These are phyloP conservation scores for Oryza longistaminata DNA, from an alignment of 176 grass and related monocot species.

Conservation along the genomic window DNA sequence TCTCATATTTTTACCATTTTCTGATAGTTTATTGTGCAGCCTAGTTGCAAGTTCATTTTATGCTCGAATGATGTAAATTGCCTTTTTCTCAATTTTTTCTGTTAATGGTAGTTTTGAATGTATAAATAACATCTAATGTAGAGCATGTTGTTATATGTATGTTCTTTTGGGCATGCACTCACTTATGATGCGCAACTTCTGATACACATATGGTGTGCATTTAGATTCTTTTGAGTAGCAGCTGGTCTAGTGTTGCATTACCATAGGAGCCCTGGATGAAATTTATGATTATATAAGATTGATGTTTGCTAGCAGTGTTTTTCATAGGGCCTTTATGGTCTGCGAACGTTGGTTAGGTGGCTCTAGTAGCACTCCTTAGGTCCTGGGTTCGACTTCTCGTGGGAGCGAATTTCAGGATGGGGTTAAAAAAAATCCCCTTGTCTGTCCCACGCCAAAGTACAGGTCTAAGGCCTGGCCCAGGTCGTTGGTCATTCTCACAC, in stretches of 20 bases:
- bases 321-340: background rate
- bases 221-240: background rate
- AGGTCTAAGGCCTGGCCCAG: too few species aligned
- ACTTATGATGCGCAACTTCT: background rate
- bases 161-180: background rate
- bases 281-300: background rate
- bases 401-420: too few species aligned
- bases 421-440: too few species aligned
- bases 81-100: background rate
- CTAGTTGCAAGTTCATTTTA: background rate
- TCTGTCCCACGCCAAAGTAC: too few species aligned
- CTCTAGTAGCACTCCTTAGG: too few species aligned
- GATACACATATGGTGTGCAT: background rate
- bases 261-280: background rate
- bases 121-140: background rate
- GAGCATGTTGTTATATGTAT: background rate
- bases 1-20: slow-evolving; percentile 15
- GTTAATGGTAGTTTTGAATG: background rate
- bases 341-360: background rate
- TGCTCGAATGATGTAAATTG: background rate
- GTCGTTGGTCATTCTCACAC: too few species aligned
- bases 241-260: background rate
- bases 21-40: background rate
- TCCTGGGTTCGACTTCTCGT: too few species aligned
- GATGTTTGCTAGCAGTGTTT: background rate